Evolutionary conservation across 2,329 filamentous ascomycete species (phyloP).

Genomic region (Fusarium nelsonii): DNA sequence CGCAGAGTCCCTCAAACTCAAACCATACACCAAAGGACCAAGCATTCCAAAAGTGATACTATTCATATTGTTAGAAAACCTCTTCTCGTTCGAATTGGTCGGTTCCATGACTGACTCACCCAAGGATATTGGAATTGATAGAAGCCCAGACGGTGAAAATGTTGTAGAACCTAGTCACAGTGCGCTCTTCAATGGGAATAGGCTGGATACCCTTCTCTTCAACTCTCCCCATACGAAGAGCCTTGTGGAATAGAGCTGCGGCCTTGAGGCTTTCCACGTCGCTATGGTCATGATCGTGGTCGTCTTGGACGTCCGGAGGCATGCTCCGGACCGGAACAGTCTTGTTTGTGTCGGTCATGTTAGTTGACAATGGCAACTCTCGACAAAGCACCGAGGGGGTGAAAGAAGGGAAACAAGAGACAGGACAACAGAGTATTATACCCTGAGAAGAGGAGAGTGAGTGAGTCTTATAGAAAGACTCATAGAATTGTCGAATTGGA

Average conservation of each 20-base stretch:
- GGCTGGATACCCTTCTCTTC: constrained; percentile 61
- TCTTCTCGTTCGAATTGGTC: too few relatives aligned
- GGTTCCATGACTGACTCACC: constrained; percentile 48
- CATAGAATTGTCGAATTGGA: constrained; percentile 18
- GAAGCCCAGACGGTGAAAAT: constrained; percentile 64
- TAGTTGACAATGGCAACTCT: background rate
- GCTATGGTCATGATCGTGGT: constrained; percentile 39
- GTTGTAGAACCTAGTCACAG: constrained; percentile 56
- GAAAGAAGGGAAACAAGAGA: background rate
- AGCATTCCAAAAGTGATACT: constrained; percentile 74
- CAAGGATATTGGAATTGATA: constrained; percentile 62
- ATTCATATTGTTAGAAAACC: constrained; percentile 1
- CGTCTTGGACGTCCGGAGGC: constrained; percentile 37
- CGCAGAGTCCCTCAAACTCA: constrained; percentile 67
- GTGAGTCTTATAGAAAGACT: constrained; percentile 30
- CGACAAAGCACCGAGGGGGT: background rate
- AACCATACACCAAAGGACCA: constrained; percentile 66
- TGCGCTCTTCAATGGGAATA: constrained; percentile 57
- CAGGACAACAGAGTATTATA: background rate
- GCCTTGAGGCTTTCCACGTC: constrained; percentile 47
- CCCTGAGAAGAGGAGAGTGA: background rate
- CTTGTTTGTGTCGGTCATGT: constrained; percentile 26
- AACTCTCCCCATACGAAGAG: constrained; percentile 55
- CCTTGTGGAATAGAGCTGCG: constrained; percentile 49
- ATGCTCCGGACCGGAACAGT: constrained; percentile 30